Base-by-base conservation (phyloP, 1,284 basidiomycete genomes). In the Rhizoctonia solani region DNA sequence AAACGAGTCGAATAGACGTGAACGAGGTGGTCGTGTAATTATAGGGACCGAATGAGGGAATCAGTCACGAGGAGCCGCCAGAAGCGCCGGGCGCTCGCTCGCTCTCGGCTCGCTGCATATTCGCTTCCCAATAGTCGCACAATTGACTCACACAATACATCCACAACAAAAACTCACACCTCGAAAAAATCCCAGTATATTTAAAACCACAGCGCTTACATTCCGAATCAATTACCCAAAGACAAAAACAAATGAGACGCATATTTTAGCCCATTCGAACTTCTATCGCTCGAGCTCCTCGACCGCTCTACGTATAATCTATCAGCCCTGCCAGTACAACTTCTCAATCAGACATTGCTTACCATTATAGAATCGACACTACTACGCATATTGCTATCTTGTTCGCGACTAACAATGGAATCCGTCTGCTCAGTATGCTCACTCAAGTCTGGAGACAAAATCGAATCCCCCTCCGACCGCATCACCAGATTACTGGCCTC, bases 231-330 rank as follows among this genome's bases (percentile, higher is more conserved):
- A 47, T 16, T 8, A 39, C 37, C 9, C 37, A 16, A 16, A 39
- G 37, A 39, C 37, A 16, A 16, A 47, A 63, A 63, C 19, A 63
- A 47, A 9, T 52, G 49, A 21, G 59, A 47, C 13, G 59, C 59
- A 52, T 52, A 63, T 13, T 34, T 46, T 34, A 63, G 37, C 23
- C 59, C 59, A 30, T 47, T 63, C 14, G 59, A 63, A 42, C 59
- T 63, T 53, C 59, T 63, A 19, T 63, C 37, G 4, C 41, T 14
- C 1, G 16, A 27, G 2, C 23, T 30, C 16, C 47, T 53, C 59
- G 50, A n/a, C 13, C 41, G 13, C 21, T 30, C 14, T 13, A 6
- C 6, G 34, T 63, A 9, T 39, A 8, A 16, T 39, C 37, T 39
- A 16, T 39, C 9, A 39, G 8, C 8, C 37, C 37, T 8, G 37